Evolutionary conservation across 129 eudicot species (phyloP).

Genomic region (Erigeron canadensis): DNA sequence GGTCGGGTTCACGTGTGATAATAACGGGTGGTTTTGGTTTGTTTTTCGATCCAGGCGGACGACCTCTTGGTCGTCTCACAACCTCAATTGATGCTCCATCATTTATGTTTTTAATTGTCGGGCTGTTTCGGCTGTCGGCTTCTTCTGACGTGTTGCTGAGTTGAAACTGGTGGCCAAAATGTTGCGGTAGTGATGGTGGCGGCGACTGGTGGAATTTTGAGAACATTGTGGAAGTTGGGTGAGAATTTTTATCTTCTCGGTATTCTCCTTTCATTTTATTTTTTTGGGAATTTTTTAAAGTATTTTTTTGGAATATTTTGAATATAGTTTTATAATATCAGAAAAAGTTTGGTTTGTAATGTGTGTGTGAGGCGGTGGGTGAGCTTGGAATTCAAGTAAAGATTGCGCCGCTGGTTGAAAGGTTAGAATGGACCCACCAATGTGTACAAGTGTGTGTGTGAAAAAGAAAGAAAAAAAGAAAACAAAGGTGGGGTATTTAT

Average conservation of each 20-base stretch:
- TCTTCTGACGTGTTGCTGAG: constrained; percentile 46
- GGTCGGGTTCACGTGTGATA: constrained; percentile 59
- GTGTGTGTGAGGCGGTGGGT: constrained; percentile 32
- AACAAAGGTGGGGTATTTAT: not conserved
- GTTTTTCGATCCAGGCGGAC: constrained; percentile 82
- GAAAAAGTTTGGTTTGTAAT: constrained; percentile 1
- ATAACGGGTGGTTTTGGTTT: constrained; percentile 69
- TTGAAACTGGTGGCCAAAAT: constrained; percentile 24
- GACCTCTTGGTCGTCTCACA: constrained; percentile 69
- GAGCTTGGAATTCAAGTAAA: constrained; percentile 68
- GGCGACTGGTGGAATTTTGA: constrained; percentile 45
- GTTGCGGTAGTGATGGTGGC: constrained; percentile 24
- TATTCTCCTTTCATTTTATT: constrained; percentile 56
- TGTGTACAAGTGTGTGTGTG: constrained; percentile 19
- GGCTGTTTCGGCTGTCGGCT: constrained; percentile 45
- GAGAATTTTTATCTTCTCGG: constrained; percentile 35
- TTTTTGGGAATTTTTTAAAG: not conserved
- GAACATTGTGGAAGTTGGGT: constrained; percentile 43
- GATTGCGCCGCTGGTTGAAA: constrained; percentile 52
- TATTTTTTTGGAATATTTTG: not conserved
- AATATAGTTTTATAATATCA: not conserved
- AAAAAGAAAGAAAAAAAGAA: not conserved
- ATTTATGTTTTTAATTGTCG: constrained; percentile 13
- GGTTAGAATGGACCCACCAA: constrained; percentile 34
- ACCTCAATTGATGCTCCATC: constrained; percentile 72